A percentile compares a stretch with the other conserved stretches of the same genome.
phyloP scores from a whole-genome alignment of 2,329 filamentous ascomycete genomes.

The Fusarium beomiforme region DNA sequence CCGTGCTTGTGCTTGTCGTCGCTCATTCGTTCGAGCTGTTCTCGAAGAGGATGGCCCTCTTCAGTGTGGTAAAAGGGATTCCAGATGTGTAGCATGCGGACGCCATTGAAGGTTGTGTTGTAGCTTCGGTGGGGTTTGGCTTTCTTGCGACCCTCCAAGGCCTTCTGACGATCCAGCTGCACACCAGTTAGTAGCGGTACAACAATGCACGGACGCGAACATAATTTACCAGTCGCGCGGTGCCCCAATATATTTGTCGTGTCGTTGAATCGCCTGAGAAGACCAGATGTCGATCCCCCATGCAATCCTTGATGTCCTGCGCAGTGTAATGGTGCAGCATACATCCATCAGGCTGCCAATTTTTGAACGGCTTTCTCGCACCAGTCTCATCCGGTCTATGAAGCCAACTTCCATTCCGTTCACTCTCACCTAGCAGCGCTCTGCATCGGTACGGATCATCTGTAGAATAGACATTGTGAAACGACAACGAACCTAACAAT shows the following conservation, averaged over 20 bases:
- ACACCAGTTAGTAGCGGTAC: neutral
- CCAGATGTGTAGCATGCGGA: constrained; percentile 67
- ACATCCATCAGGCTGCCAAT: constrained; percentile 70
- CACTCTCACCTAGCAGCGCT: constrained; percentile 48
- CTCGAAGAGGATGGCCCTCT: constrained; percentile 34
- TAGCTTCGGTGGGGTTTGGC: constrained; percentile 31
- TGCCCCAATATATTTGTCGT: constrained; percentile 69
- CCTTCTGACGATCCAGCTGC: constrained; percentile 38
- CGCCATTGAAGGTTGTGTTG: constrained; percentile 54
- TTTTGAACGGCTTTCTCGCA: constrained; percentile 49
- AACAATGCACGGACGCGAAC: neutral
- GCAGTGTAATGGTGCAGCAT: constrained; percentile 65
- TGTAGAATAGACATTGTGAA: constrained; percentile 14
- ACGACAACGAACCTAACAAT: constrained; percentile 26
- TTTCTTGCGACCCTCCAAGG: constrained; percentile 8
- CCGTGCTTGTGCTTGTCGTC: constrained; percentile 26
- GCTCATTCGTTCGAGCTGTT: constrained; percentile 37
- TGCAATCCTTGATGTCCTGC: constrained; percentile 63
- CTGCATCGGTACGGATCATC: constrained; percentile 64
- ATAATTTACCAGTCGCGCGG: constrained; percentile 43
- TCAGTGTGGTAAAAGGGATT: constrained; percentile 67
- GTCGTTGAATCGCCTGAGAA: constrained; percentile 70
- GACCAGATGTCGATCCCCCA: constrained; percentile 61
- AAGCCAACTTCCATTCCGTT: constrained; percentile 61
- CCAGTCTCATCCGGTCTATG: constrained; percentile 45